Evolutionary conservation across 2,329 filamentous ascomycete species (phyloP).

Genomic region (Fonsecaea nubica): DNA sequence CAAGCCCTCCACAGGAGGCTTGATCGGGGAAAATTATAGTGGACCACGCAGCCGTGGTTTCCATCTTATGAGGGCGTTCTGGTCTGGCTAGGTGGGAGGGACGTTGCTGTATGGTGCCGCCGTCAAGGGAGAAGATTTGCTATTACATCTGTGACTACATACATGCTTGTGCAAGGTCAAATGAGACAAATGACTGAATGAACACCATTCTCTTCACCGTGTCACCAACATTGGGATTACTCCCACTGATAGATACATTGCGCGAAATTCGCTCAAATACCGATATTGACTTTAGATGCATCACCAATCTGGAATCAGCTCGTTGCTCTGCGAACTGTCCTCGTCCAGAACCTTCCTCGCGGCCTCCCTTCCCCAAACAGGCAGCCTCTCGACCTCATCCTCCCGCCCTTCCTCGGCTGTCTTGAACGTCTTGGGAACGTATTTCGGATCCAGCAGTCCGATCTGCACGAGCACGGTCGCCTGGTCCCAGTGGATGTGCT

Average conservation of each 20-base stretch:
- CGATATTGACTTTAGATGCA: not conserved
- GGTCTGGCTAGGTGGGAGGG: not conserved
- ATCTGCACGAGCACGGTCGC: constrained; percentile 66
- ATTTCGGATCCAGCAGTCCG: constrained; percentile 63
- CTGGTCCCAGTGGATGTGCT: constrained; percentile 69
- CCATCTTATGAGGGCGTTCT: not conserved
- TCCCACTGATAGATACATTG: not conserved
- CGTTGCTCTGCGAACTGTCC: constrained; percentile 46
- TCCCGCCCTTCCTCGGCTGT: constrained; percentile 37
- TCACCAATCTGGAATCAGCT: constrained; percentile 42
- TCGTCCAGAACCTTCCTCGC: constrained; percentile 51
- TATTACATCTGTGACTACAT: not conserved
- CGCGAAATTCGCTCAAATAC: not conserved
- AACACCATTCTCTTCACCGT: not conserved
- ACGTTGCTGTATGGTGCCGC: not conserved
- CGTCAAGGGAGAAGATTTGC: not conserved
- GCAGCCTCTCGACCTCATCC: constrained; percentile 48
- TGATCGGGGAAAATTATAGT: constrained; percentile 21
- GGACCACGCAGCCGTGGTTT: not conserved
- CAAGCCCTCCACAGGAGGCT: not conserved
- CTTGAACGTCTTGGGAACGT: constrained; percentile 57
- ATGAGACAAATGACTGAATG: constrained; percentile 1
- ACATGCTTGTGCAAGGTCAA: not conserved
- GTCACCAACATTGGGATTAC: not conserved
- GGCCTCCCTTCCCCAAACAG: constrained; percentile 50